Evolutionary conservation across 305 asterid species (phyloP).

Genomic region (Fraxinus floribunda): DNA sequence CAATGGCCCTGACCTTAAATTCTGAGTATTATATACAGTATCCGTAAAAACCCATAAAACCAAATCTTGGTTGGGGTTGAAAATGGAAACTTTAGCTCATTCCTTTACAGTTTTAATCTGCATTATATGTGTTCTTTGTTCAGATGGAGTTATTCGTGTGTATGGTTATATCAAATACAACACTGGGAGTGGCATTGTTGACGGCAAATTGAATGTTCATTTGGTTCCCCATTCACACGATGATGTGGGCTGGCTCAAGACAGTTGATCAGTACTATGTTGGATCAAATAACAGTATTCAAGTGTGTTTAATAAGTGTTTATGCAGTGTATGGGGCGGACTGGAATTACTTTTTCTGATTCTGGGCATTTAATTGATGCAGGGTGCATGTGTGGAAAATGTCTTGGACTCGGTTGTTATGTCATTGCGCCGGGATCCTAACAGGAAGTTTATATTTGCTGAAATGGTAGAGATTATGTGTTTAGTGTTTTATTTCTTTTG

Average conservation of each 20-base stretch:
- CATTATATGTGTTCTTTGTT: constrained; percentile 29
- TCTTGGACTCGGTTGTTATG: constrained; percentile 65
- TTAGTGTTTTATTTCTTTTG: neutral
- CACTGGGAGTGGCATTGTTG: constrained; percentile 60
- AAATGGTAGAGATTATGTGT: neutral
- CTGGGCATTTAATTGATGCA: constrained; percentile 32
- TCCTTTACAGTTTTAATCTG: constrained; percentile 34
- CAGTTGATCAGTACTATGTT: constrained; percentile 83
- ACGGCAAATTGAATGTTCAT: constrained; percentile 77
- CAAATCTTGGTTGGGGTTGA: constrained; percentile 19
- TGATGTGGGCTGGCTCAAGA: constrained; percentile 96
- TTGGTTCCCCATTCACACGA: constrained; percentile 86
- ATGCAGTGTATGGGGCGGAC: neutral
- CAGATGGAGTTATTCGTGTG: constrained; percentile 34
- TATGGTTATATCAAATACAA: constrained; percentile 44
- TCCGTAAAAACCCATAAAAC: neutral
- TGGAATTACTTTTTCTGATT: neutral
- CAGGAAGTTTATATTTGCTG: constrained; percentile 73
- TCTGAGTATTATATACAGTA: neutral
- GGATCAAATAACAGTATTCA: constrained; percentile 79
- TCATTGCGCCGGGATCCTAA: constrained; percentile 58
- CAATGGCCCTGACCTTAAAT: neutral
- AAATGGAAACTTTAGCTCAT: constrained; percentile 31
- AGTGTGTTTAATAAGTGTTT: constrained; percentile 31
- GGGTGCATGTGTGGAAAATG: constrained; percentile 85